These are phyloP conservation scores for Moricandia moricandioides DNA, from an alignment of 345 rosid genomes.

Conservation along the genomic window DNA sequence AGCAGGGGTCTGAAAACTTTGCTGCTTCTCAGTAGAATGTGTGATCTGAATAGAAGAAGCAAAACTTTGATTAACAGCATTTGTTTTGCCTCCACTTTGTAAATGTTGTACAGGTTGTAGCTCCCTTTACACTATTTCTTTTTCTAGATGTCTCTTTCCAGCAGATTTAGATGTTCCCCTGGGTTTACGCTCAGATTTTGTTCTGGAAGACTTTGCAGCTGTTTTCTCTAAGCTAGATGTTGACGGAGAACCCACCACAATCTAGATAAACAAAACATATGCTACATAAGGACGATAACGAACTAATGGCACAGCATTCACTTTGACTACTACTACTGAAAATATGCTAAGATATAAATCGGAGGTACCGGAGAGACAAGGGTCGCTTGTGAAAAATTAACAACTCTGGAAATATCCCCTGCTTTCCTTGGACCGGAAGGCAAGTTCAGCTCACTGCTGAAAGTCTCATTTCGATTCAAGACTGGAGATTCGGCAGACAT, in stretches of 20 bases:
- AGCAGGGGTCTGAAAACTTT: conserved; percentile 45
- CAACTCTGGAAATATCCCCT: conserved; percentile 42
- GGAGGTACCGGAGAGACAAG: conserved; percentile 47
- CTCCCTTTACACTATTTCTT: conserved; percentile 48
- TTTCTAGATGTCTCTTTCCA: conserved; percentile 59
- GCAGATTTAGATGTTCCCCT: conserved; percentile 64
- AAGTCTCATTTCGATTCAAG: conserved; percentile 41
- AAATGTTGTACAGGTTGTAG: conserved; percentile 39
- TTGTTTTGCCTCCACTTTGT: conserved; percentile 53
- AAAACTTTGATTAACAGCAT: conserved; percentile 41
- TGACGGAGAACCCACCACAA: conserved; percentile 56
- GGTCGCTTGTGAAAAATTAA: conserved; percentile 37
- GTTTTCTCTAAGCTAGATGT: conserved; percentile 45
- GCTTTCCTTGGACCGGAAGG: conserved; percentile 49
- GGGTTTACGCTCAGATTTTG: conserved; percentile 65
- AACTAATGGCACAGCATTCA: background rate
- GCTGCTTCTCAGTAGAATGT: conserved; percentile 63
- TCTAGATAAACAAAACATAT: conserved; percentile 42
- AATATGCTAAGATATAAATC: background rate
- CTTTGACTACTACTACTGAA: background rate
- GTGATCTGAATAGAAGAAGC: conserved; percentile 47
- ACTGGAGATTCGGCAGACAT: conserved; percentile 37
- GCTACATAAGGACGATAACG: background rate
- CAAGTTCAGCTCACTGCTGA: conserved; percentile 51
- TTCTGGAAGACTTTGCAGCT: conserved; percentile 51